Evolutionary conservation across 345 rosid genomes (phyloP), one percentile per base, ranked within the genome.

Genomic region (Limnanthes douglasii): DNA sequence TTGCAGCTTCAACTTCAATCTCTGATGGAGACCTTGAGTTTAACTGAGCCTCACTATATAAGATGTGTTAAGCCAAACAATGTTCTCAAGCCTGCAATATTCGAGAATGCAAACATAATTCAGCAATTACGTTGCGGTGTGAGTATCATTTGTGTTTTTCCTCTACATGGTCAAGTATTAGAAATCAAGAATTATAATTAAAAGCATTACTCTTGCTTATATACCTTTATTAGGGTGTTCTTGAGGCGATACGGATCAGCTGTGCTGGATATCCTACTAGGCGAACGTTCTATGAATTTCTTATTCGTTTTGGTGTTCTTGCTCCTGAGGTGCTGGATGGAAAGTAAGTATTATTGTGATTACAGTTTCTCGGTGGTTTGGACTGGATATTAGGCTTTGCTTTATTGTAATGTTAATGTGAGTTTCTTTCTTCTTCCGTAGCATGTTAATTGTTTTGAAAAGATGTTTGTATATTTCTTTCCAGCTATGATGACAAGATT

Each of bases 51-150:
- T 46, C 98, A 90, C 69, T 90, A 90, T 66, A 80, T 90, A 65
- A 77, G 98, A 80, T 90, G 98, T 44, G 98, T 90, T 72, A 90
- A 90, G 76, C 98, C 98, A 57, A 90, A 90, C 59, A 90, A 80
- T 64, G 82, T 57, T 43, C 93, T 90, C 60, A 90, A 80, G 75
- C 98, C 98, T 21, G 76, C 78, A 19, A 90, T 90, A 41, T 90
- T 90, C 52, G 98, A 90, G 74, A 90, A 90, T 46, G 59, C 60
- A 30, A 90, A 72, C 46, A 80, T 84, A 50, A 90, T 90, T 47
- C 96, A 90, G 60, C 98, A 90, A 60, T 70, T 90, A 46, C 82
- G 98, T 6, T 84, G 98, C 66, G 98, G 98, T 54, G 98, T 90
- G 66, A 77, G 98, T 66, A 67, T 18, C 22, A 18, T 30, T 19